Conservation (phyloP, 805 yeast genomes). For the Yamadazyma nakazawae region DNA sequence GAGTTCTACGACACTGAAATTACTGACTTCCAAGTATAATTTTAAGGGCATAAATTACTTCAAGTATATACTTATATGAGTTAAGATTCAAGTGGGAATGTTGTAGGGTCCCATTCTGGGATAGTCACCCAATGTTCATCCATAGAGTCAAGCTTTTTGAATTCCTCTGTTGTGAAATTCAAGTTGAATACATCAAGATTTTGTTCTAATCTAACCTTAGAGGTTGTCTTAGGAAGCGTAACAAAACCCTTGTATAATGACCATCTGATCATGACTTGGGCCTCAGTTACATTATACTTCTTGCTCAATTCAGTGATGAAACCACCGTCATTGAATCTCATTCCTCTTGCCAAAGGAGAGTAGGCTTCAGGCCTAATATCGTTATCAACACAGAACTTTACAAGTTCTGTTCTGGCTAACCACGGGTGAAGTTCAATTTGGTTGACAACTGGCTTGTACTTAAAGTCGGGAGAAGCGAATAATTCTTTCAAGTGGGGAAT, state of each 20-base stretch:
- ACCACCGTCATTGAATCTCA: slow-evolving; percentile 49
- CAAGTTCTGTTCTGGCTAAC: slow-evolving; percentile 68
- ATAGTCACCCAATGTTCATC: slow-evolving; percentile 2
- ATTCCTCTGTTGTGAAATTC: slow-evolving; percentile 5
- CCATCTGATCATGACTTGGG: slow-evolving; percentile 72
- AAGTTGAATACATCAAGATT: slow-evolving; percentile 50
- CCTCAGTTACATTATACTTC: slow-evolving; percentile 48
- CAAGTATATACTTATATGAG: neutral
- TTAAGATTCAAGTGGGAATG: neutral
- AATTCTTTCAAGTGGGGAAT: slow-evolving; percentile 24
- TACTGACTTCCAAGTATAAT: no score
- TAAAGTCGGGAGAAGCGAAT: slow-evolving; percentile 19
- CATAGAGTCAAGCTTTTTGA: neutral
- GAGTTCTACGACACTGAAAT: no score
- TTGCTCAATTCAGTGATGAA: slow-evolving; percentile 48
- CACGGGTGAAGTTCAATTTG: slow-evolving; percentile 36
- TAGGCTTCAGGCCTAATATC: slow-evolving; percentile 69
- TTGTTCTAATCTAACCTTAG: slow-evolving; percentile 45
- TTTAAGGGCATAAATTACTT: no score
- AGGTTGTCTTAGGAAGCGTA: slow-evolving; percentile 66
- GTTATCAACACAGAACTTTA: slow-evolving; percentile 48
- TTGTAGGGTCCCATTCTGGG: slow-evolving; percentile 8
- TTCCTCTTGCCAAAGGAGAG: slow-evolving; percentile 73
- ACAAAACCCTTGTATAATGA: slow-evolving; percentile 67
- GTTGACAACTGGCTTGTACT: slow-evolving; percentile 31